phyloP scores from a whole-genome alignment of 1,284 basidiomycete species.

The Fomitopsis betulina region DNA sequence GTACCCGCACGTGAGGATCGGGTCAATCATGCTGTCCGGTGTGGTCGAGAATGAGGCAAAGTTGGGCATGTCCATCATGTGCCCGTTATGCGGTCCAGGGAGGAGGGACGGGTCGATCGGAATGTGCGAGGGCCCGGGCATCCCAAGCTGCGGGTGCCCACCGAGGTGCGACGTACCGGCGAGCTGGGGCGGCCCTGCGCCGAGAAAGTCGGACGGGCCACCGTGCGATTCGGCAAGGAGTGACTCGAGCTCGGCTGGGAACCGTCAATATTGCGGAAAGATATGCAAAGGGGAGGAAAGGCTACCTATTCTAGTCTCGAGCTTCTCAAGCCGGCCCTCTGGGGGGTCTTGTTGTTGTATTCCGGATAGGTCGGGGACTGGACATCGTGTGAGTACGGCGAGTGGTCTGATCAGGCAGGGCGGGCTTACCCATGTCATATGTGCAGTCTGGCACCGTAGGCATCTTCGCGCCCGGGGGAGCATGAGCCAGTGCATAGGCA shows the following conservation, averaged over 20 bases:
- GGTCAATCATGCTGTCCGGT: neutral
- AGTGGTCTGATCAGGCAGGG: too few species aligned
- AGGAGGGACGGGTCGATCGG: neutral
- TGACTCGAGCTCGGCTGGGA: constrained; percentile 57
- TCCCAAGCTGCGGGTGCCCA: neutral
- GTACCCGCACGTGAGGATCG: neutral
- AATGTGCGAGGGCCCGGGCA: neutral
- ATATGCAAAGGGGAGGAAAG: neutral
- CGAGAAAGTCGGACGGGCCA: neutral
- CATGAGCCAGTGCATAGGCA: constrained; percentile 55
- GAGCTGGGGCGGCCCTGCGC: neutral
- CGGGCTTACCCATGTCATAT: constrained; percentile 52
- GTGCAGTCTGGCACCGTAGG: constrained; percentile 62
- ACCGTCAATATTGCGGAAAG: neutral
- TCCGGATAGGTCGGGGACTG: constrained; percentile 21
- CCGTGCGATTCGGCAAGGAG: constrained; percentile 28
- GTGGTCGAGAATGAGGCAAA: neutral
- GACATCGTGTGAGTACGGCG: neutral
- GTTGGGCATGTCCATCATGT: neutral
- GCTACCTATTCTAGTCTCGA: constrained; percentile 61
- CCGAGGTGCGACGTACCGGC: neutral
- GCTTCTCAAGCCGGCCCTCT: constrained; percentile 52
- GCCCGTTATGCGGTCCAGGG: neutral
- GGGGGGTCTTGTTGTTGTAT: constrained; percentile 39
- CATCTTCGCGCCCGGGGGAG: constrained; percentile 45